Evolutionary conservation across 2,329 filamentous ascomycete species (phyloP).

Genomic region (Xylariaceae sp.): DNA sequence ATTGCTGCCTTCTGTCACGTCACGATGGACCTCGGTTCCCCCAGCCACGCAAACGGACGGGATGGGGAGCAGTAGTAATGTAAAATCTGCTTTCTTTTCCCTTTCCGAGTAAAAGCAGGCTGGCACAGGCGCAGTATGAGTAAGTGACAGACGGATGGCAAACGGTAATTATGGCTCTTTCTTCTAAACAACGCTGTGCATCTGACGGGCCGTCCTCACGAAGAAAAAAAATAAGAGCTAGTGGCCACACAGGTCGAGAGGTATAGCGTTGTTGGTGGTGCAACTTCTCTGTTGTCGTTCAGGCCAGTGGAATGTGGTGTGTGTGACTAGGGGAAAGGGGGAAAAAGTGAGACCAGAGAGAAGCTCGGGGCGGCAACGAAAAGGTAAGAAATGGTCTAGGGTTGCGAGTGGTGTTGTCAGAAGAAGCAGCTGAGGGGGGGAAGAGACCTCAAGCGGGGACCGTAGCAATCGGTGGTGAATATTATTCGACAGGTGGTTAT

Average conservation of each 20-base stretch:
- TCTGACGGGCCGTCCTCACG: constrained; percentile 8
- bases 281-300: constrained; percentile 2
- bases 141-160: not conserved
- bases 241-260: not conserved
- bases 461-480: constrained; percentile 16
- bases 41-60: constrained; percentile 13
- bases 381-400: constrained; percentile 14
- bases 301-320: constrained; percentile 7
- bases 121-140: constrained; percentile 1
- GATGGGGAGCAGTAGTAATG: constrained; percentile 9
- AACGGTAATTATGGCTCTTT: constrained; percentile 6
- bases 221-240: not conserved
- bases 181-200: not conserved
- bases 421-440: constrained; percentile 18
- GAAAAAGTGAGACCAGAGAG: constrained; percentile 21
- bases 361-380: constrained; percentile 16
- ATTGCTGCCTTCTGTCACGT: constrained; percentile 10
- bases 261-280: constrained; percentile 3
- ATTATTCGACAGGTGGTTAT: constrained; percentile 21
- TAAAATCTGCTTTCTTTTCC: not conserved
- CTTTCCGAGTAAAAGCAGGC: not conserved
- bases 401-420: constrained; percentile 21
- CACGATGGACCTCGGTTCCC: constrained; percentile 6
- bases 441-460: constrained; percentile 14
- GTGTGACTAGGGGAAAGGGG: constrained; percentile 21